Base-by-base conservation (phyloP, 768 basidiomycete species). In the Rhizopogon vinicolor region DNA sequence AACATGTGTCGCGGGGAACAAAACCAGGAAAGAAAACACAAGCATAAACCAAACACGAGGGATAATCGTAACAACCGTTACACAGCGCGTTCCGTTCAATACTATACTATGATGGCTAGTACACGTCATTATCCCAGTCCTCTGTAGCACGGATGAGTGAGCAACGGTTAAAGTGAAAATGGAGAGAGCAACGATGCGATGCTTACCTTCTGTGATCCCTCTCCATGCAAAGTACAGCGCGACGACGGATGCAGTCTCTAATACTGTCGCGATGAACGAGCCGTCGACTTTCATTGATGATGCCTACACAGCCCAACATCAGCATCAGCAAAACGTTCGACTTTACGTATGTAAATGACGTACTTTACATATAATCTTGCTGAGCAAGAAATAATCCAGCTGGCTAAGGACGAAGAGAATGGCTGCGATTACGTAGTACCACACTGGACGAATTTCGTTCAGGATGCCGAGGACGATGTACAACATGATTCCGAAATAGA, bases 141-240 rank as follows among this genome's bases (percentile, higher is more conserved):
- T 73, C 76, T 78, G 64, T 39, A 31, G 54, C 8, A 18, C 31
- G n/a, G 2, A 53, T 64, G 48, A 62, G 42, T 7, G 31, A 29
- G 52, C 22, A 51, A 6, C 22, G 16, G 12, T 25, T 4, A 4
- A 4, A 4, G 25, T 25, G 25, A 25, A 25, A 44, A 7, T 2
- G 28, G 52, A 1, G 19, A 33, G 5, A 42, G 22, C 44, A n/a
- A 3, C 1, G 18, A 52, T 10, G 4, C 49, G 18, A 52, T 9
- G 4, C 49, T 48, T 55, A 86, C 91, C 90, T 83, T 95, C 93
- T 16, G 93, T 94, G 55, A 94, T 91, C 67, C 86, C 86, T 69
- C 77, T 77, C 94, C 94, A 96, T n/a, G 83, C 92, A 14, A 85
- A 65, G 67, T 82, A 93, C 18, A 96, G 58, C 3, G 82, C 72